Percentiles rank a stretch among this genome's conserved stretches.
Evolutionary conservation across 163 green algal genomes (phyloP).

Genomic region (Botryococcus braunii): DNA sequence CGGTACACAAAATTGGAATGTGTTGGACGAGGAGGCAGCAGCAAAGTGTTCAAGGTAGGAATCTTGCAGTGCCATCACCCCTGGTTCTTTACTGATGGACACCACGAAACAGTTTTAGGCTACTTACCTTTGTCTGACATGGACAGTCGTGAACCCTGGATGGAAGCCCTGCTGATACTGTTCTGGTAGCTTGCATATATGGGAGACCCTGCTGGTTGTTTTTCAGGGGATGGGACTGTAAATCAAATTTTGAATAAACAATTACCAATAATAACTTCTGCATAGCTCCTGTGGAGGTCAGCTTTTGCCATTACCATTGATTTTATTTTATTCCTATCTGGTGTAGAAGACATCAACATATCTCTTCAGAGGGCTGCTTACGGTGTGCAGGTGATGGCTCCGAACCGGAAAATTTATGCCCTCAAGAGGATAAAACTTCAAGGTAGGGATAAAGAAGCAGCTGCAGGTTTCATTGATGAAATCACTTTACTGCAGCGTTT

Average conservation of each 20-base stretch:
- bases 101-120: too few relatives aligned
- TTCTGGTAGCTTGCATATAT: too few relatives aligned
- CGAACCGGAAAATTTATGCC: slow-evolving; percentile 80
- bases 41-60: slow-evolving; percentile 88
- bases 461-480: slow-evolving; percentile 87
- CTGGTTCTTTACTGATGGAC: too few relatives aligned
- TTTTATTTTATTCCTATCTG: not conserved
- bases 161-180: too few relatives aligned
- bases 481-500: slow-evolving; percentile 82
- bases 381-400: slow-evolving; percentile 69
- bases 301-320: not conserved
- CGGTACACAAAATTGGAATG: slow-evolving; percentile 92
- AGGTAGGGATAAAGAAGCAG: slow-evolving; percentile 62
- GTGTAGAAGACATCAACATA: not conserved
- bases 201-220: too few relatives aligned
- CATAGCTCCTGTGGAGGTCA: not conserved
- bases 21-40: slow-evolving; percentile 82
- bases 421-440: slow-evolving; percentile 89
- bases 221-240: too few relatives aligned
- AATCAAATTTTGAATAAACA: too few relatives aligned
- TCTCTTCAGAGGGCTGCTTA: not conserved
- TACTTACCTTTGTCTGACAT: too few relatives aligned
- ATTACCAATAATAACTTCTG: slow-evolving; percentile 1
- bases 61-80: not conserved
- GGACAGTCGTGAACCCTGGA: too few relatives aligned